Evolutionary conservation across 805 yeast species (phyloP).

Genomic region (Kodamaea neixiangensis): DNA sequence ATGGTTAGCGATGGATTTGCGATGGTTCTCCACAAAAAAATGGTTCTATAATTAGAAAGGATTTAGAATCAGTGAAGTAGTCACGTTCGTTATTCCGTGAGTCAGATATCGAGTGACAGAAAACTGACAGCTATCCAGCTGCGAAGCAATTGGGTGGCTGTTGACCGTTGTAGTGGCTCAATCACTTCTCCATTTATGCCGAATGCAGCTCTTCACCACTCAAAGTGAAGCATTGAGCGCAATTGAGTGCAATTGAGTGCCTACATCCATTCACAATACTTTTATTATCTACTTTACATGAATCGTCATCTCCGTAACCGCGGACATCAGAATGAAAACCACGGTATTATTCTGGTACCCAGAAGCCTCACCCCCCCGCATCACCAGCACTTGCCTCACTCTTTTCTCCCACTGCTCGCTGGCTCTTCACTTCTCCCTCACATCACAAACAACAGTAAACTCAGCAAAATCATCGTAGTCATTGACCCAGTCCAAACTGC

Average conservation of each 20-base stretch:
- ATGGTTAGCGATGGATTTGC: too few species aligned
- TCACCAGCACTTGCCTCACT: too few species aligned
- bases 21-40: background rate
- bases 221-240: too few species aligned
- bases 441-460: slow-evolving; percentile 8
- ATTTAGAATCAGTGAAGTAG: background rate
- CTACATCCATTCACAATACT: background rate
- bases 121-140: too few species aligned
- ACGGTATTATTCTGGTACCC: background rate
- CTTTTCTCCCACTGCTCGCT: too few species aligned
- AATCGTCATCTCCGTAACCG: background rate
- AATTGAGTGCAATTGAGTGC: too few species aligned
- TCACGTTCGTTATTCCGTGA: background rate
- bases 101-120: background rate
- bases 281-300: background rate
- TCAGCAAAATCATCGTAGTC: slow-evolving; percentile 11
- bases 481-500: slow-evolving; percentile 6
- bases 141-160: too few species aligned
- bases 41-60: background rate
- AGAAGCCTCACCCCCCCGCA: background rate
- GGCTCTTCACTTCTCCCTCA: slow-evolving; percentile 8
- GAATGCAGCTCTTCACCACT: too few species aligned
- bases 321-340: background rate
- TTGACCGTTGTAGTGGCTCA: too few species aligned
- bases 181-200: too few species aligned